A percentile compares a stretch with the other conserved stretches of the same genome.
phyloP scores from a whole-genome alignment of 495 filamentous ascomycete genomes.

The Cudoniella acicularis region DNA sequence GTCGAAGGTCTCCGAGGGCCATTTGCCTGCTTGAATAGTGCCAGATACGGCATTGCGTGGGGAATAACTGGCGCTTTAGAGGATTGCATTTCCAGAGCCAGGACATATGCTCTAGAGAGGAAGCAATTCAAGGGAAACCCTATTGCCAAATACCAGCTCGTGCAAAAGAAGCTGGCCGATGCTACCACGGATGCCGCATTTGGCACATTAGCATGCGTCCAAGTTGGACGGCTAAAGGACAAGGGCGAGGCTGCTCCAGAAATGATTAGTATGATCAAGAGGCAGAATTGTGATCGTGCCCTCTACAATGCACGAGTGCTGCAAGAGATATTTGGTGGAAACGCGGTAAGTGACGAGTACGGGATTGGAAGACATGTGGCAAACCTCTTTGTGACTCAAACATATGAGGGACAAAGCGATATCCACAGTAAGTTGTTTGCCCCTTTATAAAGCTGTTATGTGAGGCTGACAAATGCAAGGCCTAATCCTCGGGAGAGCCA shows the following conservation, averaged over 20 bases:
- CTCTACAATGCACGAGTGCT: conserved; percentile 73
- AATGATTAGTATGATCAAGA: conserved; percentile 98
- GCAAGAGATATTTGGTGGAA: conserved; percentile 95
- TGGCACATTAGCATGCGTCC: conserved; percentile 78
- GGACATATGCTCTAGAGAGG: conserved; percentile 83
- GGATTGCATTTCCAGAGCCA: conserved; percentile 76
- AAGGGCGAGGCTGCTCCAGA: conserved; percentile 82
- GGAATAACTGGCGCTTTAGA: conserved; percentile 91
- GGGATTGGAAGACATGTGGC: conserved; percentile 91
- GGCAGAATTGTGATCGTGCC: conserved; percentile 94
- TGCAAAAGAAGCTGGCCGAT: conserved; percentile 96
- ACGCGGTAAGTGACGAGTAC: conserved; percentile 96
- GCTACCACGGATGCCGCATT: conserved; percentile 88
- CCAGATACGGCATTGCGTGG: conserved; percentile 89
- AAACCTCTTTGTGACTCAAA: conserved; percentile 96
- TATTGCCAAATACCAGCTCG: conserved; percentile 93
- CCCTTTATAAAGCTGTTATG: background rate
- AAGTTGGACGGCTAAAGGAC: conserved; percentile 92
- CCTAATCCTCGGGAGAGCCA: conserved; percentile 59
- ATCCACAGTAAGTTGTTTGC: conserved; percentile 56
- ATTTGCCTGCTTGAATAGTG: conserved; percentile 91
- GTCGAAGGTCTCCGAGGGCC: conserved; percentile 86
- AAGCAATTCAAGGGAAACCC: conserved; percentile 97
- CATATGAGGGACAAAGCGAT: conserved; percentile 96
- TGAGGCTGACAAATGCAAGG: conserved; percentile 35